Conservation (phyloP, 2,329 filamentous ascomycete genomes). For the Penicillium sp. region DNA sequence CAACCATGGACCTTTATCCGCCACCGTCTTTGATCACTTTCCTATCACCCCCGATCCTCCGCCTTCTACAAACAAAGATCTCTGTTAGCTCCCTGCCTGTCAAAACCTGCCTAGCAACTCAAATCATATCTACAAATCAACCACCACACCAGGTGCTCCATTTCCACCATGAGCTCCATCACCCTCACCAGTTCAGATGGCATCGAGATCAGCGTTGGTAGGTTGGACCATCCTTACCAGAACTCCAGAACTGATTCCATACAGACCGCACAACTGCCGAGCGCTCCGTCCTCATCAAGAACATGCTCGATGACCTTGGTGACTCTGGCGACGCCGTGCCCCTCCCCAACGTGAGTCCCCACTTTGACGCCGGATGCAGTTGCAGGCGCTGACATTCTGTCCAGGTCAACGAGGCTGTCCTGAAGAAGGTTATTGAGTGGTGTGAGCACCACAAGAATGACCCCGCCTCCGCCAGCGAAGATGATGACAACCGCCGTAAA, state of each 20-base stretch:
- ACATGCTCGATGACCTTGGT: constrained; percentile 93
- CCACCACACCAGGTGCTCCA: background rate
- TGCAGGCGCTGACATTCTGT: background rate
- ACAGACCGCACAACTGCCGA: constrained; percentile 81
- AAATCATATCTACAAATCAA: background rate
- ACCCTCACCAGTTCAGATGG: constrained; percentile 55
- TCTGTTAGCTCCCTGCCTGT: background rate
- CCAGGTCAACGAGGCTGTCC: constrained; percentile 86
- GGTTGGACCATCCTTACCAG: constrained; percentile 22
- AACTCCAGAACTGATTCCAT: constrained; percentile 35
- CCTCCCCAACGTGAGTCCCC: constrained; percentile 61
- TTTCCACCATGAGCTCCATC: constrained; percentile 33
- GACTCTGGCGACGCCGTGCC: constrained; percentile 63
- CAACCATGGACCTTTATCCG: background rate
- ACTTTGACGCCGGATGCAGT: background rate
- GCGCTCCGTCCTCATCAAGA: constrained; percentile 94
- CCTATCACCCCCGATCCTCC: background rate
- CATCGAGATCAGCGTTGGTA: constrained; percentile 53
- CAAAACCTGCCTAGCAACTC: background rate
- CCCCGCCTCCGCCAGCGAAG: constrained; percentile 76
- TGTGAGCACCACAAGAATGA: constrained; percentile 93
- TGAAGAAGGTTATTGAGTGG: constrained; percentile 98
- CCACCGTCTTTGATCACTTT: background rate
- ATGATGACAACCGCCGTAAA: constrained; percentile 94
- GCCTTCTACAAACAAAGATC: background rate